A percentile compares a stretch with the other conserved stretches of the same genome.
These are phyloP conservation scores for Debaryomyces psychrophilus DNA, from an alignment of 1,139 yeast genomes.

Conservation along the genomic window DNA sequence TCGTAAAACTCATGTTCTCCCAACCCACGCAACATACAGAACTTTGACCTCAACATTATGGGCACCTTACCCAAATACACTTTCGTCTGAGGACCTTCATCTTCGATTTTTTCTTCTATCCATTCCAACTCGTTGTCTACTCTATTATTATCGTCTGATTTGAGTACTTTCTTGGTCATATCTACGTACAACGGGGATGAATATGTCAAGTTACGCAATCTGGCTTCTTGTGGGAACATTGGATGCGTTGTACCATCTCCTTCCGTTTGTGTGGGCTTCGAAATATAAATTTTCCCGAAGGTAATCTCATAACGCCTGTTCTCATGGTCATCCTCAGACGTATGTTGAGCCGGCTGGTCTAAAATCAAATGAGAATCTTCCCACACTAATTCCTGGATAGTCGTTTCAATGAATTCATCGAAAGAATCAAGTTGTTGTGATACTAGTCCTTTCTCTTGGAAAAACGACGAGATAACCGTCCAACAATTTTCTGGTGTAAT, in stretches of 20 bases:
- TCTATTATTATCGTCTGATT: conserved; percentile 69
- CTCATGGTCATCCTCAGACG: conserved; percentile 84
- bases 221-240: conserved; percentile 97
- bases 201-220: conserved; percentile 92
- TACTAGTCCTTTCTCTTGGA: conserved; percentile 94
- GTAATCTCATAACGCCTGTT: conserved; percentile 92
- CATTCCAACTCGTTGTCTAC: conserved; percentile 73
- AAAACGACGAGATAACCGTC: conserved; percentile 96
- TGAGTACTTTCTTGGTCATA: conserved; percentile 87
- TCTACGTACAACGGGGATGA: conserved; percentile 96
- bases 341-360: conserved; percentile 98
- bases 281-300: conserved; percentile 93
- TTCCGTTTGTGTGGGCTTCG: conserved; percentile 98
- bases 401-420: conserved; percentile 95
- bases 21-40: conserved; percentile 89
- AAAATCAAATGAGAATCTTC: conserved; percentile 93
- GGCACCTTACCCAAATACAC: conserved; percentile 97
- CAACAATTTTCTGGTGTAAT: conserved; percentile 99
- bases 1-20: conserved; percentile 95
- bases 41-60: conserved; percentile 94
- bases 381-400: conserved; percentile 94
- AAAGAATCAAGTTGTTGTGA: conserved; percentile 98
- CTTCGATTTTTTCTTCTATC: conserved; percentile 56
- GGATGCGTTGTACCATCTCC: conserved; percentile 99
- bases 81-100: conserved; percentile 66